These are phyloP conservation scores for Fusarium coicis DNA, from an alignment of 2,329 filamentous ascomycete genomes.

Conservation along the genomic window DNA sequence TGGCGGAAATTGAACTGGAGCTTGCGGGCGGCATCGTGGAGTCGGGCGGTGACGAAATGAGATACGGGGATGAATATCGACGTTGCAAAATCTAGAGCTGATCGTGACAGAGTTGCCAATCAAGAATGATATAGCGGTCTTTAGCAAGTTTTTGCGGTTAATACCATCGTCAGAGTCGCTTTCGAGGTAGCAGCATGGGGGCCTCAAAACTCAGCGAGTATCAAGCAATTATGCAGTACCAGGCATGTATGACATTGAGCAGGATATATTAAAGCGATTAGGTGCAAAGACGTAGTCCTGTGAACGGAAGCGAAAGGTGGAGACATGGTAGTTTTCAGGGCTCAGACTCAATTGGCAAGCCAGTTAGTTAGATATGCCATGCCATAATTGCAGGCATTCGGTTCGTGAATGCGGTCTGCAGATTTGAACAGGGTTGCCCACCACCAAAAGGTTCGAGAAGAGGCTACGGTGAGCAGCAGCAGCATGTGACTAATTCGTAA, in stretches of 20 bases:
- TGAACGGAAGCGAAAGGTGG: conserved; percentile 26
- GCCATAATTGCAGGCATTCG: conserved; percentile 20
- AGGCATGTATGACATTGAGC: conserved; percentile 3
- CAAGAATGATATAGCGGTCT: not conserved
- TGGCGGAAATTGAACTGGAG: conserved; percentile 19
- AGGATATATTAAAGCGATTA: not conserved
- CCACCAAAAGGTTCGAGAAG: conserved; percentile 35
- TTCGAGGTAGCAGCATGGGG: not conserved
- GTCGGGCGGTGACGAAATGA: conserved; percentile 14
- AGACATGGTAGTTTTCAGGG: conserved; percentile 28
- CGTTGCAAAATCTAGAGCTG: conserved; percentile 6
- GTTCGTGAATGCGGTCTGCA: conserved; percentile 27
- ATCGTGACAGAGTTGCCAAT: not conserved
- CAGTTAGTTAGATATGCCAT: conserved; percentile 8
- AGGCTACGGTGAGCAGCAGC: conserved; percentile 17
- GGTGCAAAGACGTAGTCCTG: conserved; percentile 6
- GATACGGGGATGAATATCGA: not conserved
- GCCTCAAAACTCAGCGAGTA: conserved; percentile 4
- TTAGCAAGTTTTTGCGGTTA: not conserved
- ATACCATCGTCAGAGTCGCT: not conserved
- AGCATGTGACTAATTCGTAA: conserved; percentile 22
- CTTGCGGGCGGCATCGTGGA: conserved; percentile 26
- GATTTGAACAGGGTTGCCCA: conserved; percentile 11
- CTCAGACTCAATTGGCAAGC: conserved; percentile 30
- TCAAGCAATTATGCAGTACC: conserved; percentile 17